Evolutionary conservation across 768 basidiomycete species (phyloP).

Genomic region (Serendipita indica): DNA sequence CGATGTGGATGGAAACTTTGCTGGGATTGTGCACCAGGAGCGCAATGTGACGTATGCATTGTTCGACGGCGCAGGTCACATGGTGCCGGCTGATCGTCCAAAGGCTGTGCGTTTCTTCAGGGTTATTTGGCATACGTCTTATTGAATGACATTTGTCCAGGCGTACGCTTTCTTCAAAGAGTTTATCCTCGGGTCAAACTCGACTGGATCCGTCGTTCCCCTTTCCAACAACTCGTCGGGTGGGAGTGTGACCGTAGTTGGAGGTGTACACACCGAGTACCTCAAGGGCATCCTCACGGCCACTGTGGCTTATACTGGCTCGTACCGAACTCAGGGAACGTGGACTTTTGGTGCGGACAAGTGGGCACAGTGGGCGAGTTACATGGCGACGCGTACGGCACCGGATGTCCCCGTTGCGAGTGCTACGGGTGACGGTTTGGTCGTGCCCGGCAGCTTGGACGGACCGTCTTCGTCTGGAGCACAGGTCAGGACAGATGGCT

Average conservation of each 20-base stretch:
- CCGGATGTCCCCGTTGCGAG: slow-evolving; percentile 3
- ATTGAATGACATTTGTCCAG: too few relatives aligned
- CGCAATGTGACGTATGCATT: slow-evolving; percentile 12
- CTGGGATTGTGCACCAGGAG: slow-evolving; percentile 13
- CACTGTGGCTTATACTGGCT: neutral
- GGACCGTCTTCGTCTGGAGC: too few relatives aligned
- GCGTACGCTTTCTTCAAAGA: slow-evolving; percentile 11
- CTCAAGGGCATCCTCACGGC: neutral
- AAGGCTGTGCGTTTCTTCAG: neutral
- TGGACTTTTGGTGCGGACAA: neutral
- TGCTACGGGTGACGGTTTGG: neutral
- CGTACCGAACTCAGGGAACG: neutral
- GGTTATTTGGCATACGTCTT: neutral
- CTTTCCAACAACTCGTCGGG: neutral
- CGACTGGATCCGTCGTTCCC: slow-evolving; percentile 1
- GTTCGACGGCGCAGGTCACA: slow-evolving; percentile 13
- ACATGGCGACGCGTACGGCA: neutral
- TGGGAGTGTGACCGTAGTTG: neutral
- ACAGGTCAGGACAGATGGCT: too few relatives aligned
- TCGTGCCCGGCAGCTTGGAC: slow-evolving; percentile 1
- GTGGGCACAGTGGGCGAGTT: neutral
- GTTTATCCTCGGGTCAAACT: slow-evolving; percentile 11
- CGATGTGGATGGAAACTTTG: slow-evolving; percentile 11
- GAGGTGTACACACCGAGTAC: neutral
- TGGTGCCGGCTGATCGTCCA: slow-evolving; percentile 12